Conservation (phyloP, 1,139 yeast species). For the Blastobotrys proliferans region DNA sequence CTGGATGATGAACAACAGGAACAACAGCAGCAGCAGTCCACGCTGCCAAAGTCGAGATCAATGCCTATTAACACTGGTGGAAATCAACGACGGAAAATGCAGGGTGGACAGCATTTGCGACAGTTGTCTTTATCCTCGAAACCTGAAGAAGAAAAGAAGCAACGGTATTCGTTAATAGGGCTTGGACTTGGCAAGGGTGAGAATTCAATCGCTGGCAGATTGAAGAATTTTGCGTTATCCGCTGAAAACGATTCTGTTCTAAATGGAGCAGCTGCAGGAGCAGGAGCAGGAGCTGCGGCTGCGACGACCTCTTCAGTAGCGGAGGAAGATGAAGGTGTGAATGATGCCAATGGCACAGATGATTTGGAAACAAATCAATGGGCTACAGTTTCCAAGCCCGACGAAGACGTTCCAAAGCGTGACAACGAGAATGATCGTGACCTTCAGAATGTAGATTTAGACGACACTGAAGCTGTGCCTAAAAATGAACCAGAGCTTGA, state of each 20-base stretch:
- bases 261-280: too few species aligned
- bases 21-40: not conserved
- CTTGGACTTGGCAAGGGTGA: constrained; percentile 5
- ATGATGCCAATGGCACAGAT: too few species aligned
- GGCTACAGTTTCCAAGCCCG: too few species aligned
- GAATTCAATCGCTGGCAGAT: constrained; percentile 5
- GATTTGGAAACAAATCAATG: too few species aligned
- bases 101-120: constrained; percentile 16
- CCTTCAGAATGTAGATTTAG: too few species aligned
- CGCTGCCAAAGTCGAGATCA: not conserved
- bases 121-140: constrained; percentile 13
- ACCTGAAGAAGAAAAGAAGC: constrained; percentile 1
- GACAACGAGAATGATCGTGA: too few species aligned
- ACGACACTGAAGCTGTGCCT: too few species aligned
- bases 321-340: too few species aligned
- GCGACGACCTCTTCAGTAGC: too few species aligned
- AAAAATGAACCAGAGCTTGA: too few species aligned
- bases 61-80: not conserved
- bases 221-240: constrained; percentile 6
- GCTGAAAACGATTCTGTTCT: not conserved
- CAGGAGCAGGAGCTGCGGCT: too few species aligned
- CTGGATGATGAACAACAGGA: not conserved
- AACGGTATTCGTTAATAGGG: constrained; percentile 4
- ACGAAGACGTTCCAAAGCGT: too few species aligned
- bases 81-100: constrained; percentile 9